A percentile compares a stretch with the other conserved stretches of the same genome.
phyloP scores from a whole-genome alignment of 805 yeast genomes.

The Teunomyces kruisii region DNA sequence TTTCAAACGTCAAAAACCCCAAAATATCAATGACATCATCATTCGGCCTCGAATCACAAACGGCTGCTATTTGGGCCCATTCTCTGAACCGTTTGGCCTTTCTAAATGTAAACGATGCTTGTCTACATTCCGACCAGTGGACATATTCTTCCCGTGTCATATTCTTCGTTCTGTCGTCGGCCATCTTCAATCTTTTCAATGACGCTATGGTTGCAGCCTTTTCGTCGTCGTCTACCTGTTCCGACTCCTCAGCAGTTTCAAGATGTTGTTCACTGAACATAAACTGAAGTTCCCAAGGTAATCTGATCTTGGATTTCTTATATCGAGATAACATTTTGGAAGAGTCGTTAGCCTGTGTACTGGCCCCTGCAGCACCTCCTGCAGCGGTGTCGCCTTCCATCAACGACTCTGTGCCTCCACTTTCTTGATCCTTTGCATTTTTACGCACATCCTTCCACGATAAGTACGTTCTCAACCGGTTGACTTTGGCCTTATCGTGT shows the following conservation, averaged over 20 bases:
- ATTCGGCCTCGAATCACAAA: constrained; percentile 87
- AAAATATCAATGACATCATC: constrained; percentile 96
- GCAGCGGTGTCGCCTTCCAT: constrained; percentile 50
- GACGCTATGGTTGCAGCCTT: constrained; percentile 86
- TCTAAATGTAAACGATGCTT: constrained; percentile 93
- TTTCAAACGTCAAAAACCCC: constrained; percentile 94
- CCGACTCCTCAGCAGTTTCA: constrained; percentile 59
- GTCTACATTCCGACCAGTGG: constrained; percentile 98
- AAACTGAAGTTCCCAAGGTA: constrained; percentile 94
- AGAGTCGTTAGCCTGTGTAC: constrained; percentile 33
- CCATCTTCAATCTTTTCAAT: constrained; percentile 82
- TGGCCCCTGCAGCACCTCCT: constrained; percentile 38
- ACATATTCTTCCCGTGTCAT: constrained; percentile 98
- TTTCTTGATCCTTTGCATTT: constrained; percentile 59
- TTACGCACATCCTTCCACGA: constrained; percentile 98
- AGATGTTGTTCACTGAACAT: constrained; percentile 91
- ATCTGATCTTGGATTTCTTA: constrained; percentile 74
- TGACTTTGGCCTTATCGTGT: constrained; percentile 92
- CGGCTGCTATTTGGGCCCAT: constrained; percentile 86
- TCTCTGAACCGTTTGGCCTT: constrained; percentile 93
- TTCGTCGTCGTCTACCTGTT: constrained; percentile 81
- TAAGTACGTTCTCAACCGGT: constrained; percentile 82
- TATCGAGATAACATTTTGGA: constrained; percentile 46
- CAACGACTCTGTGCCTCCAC: constrained; percentile 49
- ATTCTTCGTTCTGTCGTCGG: constrained; percentile 87